phyloP scores from a whole-genome alignment of 1,284 basidiomycete genomes.

The Cryptococcus amylolentus region DNA sequence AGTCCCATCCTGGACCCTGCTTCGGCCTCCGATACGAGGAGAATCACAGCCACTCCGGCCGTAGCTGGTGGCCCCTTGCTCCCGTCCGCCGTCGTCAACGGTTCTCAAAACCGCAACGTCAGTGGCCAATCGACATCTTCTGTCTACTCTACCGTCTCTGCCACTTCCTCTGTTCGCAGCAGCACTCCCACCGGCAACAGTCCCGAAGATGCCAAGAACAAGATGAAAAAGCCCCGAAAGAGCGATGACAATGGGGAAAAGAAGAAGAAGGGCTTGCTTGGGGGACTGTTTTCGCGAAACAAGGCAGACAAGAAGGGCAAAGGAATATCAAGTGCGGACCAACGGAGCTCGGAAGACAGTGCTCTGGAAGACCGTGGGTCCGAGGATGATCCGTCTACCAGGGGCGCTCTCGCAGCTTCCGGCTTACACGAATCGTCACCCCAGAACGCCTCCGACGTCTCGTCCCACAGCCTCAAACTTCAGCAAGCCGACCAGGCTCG shows the following conservation, averaged over 20 bases:
- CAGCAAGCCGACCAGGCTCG: conserved; percentile 84
- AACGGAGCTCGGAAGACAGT: conserved; percentile 36
- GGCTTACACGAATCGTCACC: conserved; percentile 40
- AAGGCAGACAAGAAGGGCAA: conserved; percentile 66
- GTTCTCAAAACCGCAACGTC: conserved; percentile 22
- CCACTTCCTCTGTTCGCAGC: conserved; percentile 18
- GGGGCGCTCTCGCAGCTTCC: not conserved
- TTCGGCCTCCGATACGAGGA: conserved; percentile 60
- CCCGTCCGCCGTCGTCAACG: conserved; percentile 48
- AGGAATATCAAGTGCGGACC: conserved; percentile 48
- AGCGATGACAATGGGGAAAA: conserved; percentile 23
- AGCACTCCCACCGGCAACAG: conserved; percentile 20
- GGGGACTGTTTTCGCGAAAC: conserved; percentile 63
- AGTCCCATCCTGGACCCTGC: conserved; percentile 32
- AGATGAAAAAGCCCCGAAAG: conserved; percentile 29
- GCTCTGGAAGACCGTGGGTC: conserved; percentile 19
- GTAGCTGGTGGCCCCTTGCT: conserved; percentile 58
- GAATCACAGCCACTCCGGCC: conserved; percentile 70
- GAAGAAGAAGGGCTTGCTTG: conserved; percentile 52
- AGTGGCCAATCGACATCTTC: conserved; percentile 30
- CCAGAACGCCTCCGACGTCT: conserved; percentile 6
- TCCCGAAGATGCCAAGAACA: conserved; percentile 22
- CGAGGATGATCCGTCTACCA: conserved; percentile 9
- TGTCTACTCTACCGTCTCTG: conserved; percentile 16
- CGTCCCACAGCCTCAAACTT: conserved; percentile 61